phyloP scores from a whole-genome alignment of 805 yeast genomes.

The Yamadazyma takamatsuzukensis region DNA sequence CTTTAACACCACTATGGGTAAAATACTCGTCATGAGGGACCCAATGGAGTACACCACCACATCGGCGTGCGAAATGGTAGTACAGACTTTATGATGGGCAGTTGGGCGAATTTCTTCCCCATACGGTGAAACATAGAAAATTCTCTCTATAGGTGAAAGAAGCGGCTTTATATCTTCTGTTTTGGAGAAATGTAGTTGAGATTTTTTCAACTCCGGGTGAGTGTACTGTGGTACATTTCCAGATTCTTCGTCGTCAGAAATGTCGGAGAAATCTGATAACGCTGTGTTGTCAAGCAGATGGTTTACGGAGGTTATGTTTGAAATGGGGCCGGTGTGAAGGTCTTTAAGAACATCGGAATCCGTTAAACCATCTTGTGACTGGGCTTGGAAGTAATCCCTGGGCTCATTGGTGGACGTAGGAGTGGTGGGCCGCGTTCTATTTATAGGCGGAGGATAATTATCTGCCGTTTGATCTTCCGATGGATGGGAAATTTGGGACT shows the following conservation, averaged over 20 bases:
- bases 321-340: constrained; percentile 3
- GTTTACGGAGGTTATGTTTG: constrained; percentile 6
- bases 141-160: constrained; percentile 67
- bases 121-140: constrained; percentile 79
- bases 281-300: constrained; percentile 4
- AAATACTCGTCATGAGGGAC: constrained; percentile 79
- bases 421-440: constrained; percentile 20
- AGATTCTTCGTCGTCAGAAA: constrained; percentile 39
- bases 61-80: constrained; percentile 47
- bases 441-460: constrained; percentile 24
- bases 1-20: constrained; percentile 71
- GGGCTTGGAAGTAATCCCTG: constrained; percentile 4
- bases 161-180: constrained; percentile 53
- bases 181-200: constrained; percentile 73
- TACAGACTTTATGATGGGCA: constrained; percentile 60
- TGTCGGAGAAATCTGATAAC: constrained; percentile 15
- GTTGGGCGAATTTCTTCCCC: constrained; percentile 82
- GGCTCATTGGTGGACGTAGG: constrained; percentile 11
- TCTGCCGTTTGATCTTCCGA: constrained; percentile 21
- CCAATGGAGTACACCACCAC: constrained; percentile 78
- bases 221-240: constrained; percentile 69
- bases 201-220: constrained; percentile 71
- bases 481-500: constrained; percentile 92
- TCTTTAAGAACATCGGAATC: not conserved
- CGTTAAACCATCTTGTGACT: not conserved